Base-by-base conservation (phyloP, 352 stramenopile genomes). In the Pythium utonaiense region DNA sequence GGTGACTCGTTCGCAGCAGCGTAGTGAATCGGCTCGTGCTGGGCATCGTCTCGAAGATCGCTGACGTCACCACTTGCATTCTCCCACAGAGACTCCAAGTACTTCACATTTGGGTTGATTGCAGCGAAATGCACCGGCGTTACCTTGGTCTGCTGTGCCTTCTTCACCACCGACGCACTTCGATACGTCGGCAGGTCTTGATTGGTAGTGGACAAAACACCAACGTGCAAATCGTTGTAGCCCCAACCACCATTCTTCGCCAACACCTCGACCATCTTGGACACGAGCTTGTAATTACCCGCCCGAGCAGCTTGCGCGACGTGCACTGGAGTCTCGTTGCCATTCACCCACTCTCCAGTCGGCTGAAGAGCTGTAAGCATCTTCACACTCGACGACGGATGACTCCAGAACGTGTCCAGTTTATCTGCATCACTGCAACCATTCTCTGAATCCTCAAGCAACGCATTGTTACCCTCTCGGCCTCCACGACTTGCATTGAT, bases 401-500 rank as follows among this genome's bases (percentile, higher is more conserved):
- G 73, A 1, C 52, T 56, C 78, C 78, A 91, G 21, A 70, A 76
- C 4, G 62, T 56, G 9, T 70, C 69, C 25, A n/a, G n/a, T n/a
- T n/a, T n/a, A n/a, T 51, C 49, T 10, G 58, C 17, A 2, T 33
- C 12, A 0, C 42, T 36, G 19, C 64, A 12, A 28, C 44, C 28
- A 5, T 22, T 47, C n/a, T 51, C 58, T 1, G 31, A 16, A 40
- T 92, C 83, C 19, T 65, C 71, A 12, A 90, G 62, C 1, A 93
- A 57, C 8, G 83, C 83, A 16, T 91, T 91, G 52, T 91, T 89
- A 34, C 83, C 83, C 66, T 93, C 83, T 48, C 83, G 85, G 1
- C 83, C 83, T 7, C 80, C 80, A 6, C 83, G 83, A 73, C 83
- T 93, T 13, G 83, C 83, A 49, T 93, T 93, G 57, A 93, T 86